These are phyloP conservation scores for Lotmaria passim DNA, from an alignment of 208 protist genomes.

Conservation along the genomic window DNA sequence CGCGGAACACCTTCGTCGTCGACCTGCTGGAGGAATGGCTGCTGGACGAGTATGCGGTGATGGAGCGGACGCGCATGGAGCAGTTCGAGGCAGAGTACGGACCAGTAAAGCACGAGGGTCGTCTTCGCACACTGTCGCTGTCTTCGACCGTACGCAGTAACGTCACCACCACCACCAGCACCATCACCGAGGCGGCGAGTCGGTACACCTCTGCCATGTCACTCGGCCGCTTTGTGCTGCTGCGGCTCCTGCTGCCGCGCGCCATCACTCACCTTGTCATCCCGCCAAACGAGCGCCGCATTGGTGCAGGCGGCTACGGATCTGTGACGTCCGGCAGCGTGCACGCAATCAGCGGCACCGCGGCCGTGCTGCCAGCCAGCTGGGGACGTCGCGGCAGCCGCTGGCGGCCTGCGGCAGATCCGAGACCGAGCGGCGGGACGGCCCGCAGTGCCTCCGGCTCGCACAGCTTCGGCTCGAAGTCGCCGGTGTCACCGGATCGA, in stretches of 20 bases:
- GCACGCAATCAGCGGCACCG: slow-evolving; percentile 1
- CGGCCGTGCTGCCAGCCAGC: slow-evolving; percentile 17
- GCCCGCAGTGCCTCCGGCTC: slow-evolving; percentile 10
- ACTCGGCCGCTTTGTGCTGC: slow-evolving; percentile 60
- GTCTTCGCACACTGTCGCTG: slow-evolving; percentile 6
- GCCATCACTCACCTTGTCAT: slow-evolving; percentile 29
- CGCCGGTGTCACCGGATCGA: slow-evolving; percentile 9
- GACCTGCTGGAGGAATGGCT: slow-evolving; percentile 51
- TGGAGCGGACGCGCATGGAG: slow-evolving; percentile 22
- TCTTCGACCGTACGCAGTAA: slow-evolving; percentile 12
- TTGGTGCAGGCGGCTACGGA: slow-evolving; percentile 79
- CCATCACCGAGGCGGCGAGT: neutral
- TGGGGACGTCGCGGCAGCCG: slow-evolving; percentile 26
- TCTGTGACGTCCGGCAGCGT: slow-evolving; percentile 46
- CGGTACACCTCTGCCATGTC: slow-evolving; percentile 27
- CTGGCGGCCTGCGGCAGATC: slow-evolving; percentile 13
- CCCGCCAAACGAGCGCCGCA: slow-evolving; percentile 38
- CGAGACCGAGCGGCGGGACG: neutral
- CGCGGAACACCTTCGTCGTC: slow-evolving; percentile 31
- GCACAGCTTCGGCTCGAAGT: neutral
- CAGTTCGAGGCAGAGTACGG: slow-evolving; percentile 24
- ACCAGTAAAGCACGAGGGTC: neutral
- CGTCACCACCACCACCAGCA: slow-evolving; percentile 5
- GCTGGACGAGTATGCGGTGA: slow-evolving; percentile 34
- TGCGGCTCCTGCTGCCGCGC: slow-evolving; percentile 60